Evolutionary conservation across 192 early-diverging fungal species (phyloP), one percentile per base, ranked within the genome.

Genomic region (Entomortierella beljakovae): DNA sequence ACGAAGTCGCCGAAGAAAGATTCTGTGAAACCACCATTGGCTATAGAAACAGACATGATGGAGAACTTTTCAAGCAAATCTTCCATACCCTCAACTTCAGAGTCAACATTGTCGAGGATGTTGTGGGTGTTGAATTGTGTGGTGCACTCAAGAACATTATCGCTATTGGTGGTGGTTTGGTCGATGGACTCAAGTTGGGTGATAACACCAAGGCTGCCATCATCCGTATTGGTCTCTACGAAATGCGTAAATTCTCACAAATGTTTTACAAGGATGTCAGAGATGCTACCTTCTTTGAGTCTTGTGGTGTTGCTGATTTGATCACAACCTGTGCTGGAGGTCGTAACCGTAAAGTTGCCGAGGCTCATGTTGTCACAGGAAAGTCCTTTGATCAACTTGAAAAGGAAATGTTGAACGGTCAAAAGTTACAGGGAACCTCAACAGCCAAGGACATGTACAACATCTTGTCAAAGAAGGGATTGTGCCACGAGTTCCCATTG

Each of bases 171-270:
- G 98, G 95, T 35, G 98, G 98, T 54, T 87, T 98, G 59, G 90
- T 96, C 52, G 97, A 99, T 82, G 97, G 98, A 22, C 86, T 98
- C 58, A 93, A 93, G 71, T 83, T 91, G 35, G 98, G 97, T 40
- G 94, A 96, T 81, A 99, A 99, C 85, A 93, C 98, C 22, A 98
- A 99, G 85, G 98, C 98, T 1, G 97, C 98, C 10, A 94, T 99
- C 56, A 98, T 99, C 57, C 91, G 98, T 52, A 90, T 96, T 32
- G 98, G 98, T 34, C 84, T 98, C 54, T 86, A 95, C 68, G 98
- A 99, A 74, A 99, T 99, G 95, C 90, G 91, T 59, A 94, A 95
- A 65, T 93, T 98, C 79, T 88, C 94, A 4, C 87, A 96, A 80
- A 90, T 86, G 67, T 96, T 97, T 65, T 88, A 90, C 71, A 81